Conservation (phyloP, 805 yeast genomes). For the Sugiyamaella valdiviana region DNA sequence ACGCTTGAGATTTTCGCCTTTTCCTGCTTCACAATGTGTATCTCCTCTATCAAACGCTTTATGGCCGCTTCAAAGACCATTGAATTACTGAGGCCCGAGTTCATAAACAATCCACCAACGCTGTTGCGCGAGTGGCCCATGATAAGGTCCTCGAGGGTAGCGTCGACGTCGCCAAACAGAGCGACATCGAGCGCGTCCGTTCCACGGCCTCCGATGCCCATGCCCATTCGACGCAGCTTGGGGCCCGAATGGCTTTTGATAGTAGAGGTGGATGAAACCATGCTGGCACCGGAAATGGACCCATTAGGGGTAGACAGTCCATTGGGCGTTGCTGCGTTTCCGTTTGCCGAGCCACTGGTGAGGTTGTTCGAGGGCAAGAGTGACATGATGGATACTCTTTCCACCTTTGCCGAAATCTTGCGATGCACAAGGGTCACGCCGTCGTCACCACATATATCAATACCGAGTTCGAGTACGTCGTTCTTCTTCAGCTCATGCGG, state of each 20-base stretch:
- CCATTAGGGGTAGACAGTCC: conserved; percentile 1
- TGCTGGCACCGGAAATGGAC: background rate
- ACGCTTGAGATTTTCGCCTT: conserved; percentile 31
- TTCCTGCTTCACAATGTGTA: conserved; percentile 31
- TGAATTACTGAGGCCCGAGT: conserved; percentile 26
- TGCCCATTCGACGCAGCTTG: background rate
- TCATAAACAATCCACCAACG: conserved; percentile 31
- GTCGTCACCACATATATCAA: conserved; percentile 55
- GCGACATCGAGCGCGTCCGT: conserved; percentile 25
- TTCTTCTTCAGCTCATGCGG: conserved; percentile 63
- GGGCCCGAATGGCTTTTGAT: background rate
- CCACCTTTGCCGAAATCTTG: conserved; percentile 79
- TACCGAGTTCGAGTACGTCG: conserved; percentile 89
- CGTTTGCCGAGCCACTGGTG: background rate
- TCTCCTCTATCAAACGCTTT: conserved; percentile 30
- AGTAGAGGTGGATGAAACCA: background rate
- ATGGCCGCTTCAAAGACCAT: conserved; percentile 32
- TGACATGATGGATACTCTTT: conserved; percentile 57
- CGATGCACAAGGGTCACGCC: conserved; percentile 61
- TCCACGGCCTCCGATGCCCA: background rate
- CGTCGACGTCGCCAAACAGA: conserved; percentile 31
- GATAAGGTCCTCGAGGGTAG: conserved; percentile 31
- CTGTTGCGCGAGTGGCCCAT: conserved; percentile 31
- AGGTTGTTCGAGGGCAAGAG: conserved; percentile 25
- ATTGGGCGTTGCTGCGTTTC: background rate